Base-by-base conservation (phyloP, 2,329 filamentous ascomycete species). In the Aspergillus tamarii region DNA sequence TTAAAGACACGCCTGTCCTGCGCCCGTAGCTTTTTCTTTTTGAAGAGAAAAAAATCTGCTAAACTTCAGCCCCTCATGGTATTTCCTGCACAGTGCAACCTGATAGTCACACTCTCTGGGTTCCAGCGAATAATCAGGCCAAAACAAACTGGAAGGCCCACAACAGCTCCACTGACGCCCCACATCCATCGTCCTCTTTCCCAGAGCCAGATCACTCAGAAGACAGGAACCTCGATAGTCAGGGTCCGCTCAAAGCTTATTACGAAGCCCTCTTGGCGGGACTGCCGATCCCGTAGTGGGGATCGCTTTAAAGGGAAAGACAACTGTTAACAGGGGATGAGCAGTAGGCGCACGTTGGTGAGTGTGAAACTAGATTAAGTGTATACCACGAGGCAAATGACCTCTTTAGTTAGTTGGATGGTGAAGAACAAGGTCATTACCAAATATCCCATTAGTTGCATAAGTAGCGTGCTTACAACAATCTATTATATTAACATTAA, bases 221-320 rank as follows among this genome's bases (percentile, higher is more conserved):
- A n/a, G 9, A 36, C 30, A 21, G 30, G n/a, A 54, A 54, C 21
- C 30, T 54, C 30, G 30, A 26, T 54, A 36, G 52, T 54, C 30
- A 54, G 52, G 52, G 30, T 36, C 52, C 30, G 52, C 52, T 12
- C 10, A 11, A 54, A 54, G 52, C 52, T 54, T 54, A 54, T 54
- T 54, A 54, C 52, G 52, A 54, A 54, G 52, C 52, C n/a, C 32
- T 36, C 52, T 54, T 54, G 32, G 52, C n/a, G 4, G 52, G 52
- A 36, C 2, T 54, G 52, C 30, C 52, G 52, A 54, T 54, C 52
- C 52, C 30, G 52, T 54, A 19, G 52, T 54, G 52, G 52, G 19
- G 52, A 36, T 34, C 11, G n/a, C 26, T 30, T 26, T 14, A 50
- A 50, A 30, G 46, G 26, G 26, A 50, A 28, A 19, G 12, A 19